Evolutionary conservation across 2,329 filamentous ascomycete species (phyloP).

Genomic region (Epichloe sylvatica): DNA sequence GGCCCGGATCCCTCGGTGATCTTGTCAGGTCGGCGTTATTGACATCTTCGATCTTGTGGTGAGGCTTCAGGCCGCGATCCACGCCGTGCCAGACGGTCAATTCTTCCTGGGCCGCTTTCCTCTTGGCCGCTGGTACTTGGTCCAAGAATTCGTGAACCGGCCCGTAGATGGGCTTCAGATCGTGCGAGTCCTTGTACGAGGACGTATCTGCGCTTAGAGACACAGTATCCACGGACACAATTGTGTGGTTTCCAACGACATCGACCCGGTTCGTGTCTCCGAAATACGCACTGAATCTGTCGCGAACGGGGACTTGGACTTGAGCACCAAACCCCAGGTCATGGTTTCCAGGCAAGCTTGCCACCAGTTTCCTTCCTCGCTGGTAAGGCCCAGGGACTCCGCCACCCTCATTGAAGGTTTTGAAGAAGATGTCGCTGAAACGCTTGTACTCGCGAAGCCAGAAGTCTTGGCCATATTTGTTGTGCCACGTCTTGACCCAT

Average conservation of each 20-base stretch:
- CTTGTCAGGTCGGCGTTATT: slow-evolving; percentile 26
- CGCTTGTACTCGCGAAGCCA: slow-evolving; percentile 80
- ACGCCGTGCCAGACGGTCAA: slow-evolving; percentile 50
- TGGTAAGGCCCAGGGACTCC: slow-evolving; percentile 41
- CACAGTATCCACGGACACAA: slow-evolving; percentile 81
- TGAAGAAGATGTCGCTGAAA: slow-evolving; percentile 75
- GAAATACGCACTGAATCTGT: slow-evolving; percentile 79
- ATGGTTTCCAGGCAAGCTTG: slow-evolving; percentile 85
- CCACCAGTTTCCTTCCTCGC: slow-evolving; percentile 62
- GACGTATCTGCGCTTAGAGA: slow-evolving; percentile 64
- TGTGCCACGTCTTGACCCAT: slow-evolving; percentile 52
- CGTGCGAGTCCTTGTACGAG: slow-evolving; percentile 34
- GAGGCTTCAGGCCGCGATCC: slow-evolving; percentile 38
- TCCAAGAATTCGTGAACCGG: slow-evolving; percentile 67
- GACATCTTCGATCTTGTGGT: slow-evolving; percentile 46
- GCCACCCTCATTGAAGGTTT: slow-evolving; percentile 48
- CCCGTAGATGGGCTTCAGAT: slow-evolving; percentile 52
- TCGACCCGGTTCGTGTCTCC: slow-evolving; percentile 85
- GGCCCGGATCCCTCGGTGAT: slow-evolving; percentile 24
- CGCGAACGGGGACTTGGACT: slow-evolving; percentile 64
- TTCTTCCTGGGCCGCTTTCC: slow-evolving; percentile 54
- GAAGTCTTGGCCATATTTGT: slow-evolving; percentile 63
- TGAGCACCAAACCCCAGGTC: slow-evolving; percentile 83
- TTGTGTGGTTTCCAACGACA: slow-evolving; percentile 85
- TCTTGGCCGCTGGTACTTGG: slow-evolving; percentile 48